Percentiles rank a stretch among this genome's conserved stretches.
phyloP scores from a whole-genome alignment of 192 early-diverging fungal species.

The Diversispora eburnea region DNA sequence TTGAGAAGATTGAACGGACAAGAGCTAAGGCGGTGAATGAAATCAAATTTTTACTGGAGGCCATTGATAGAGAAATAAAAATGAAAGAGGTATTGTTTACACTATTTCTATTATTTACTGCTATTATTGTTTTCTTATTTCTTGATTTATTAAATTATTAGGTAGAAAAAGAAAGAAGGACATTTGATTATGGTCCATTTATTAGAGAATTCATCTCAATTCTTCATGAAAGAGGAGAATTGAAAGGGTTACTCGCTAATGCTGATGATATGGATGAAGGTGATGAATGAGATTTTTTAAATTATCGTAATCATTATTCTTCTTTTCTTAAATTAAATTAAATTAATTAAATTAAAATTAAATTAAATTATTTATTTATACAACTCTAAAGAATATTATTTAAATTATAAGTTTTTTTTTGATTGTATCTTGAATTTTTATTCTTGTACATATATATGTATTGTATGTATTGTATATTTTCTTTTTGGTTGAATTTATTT shows the following conservation, averaged over 20 bases:
- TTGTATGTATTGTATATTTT: too few relatives aligned
- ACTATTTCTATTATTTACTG: neutral
- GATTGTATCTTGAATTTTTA: too few relatives aligned
- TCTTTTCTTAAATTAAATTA: too few relatives aligned
- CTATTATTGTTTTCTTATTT: neutral
- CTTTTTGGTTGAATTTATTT: too few relatives aligned
- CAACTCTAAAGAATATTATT: too few relatives aligned
- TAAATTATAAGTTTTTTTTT: too few relatives aligned
- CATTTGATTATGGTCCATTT: slow-evolving; percentile 24
- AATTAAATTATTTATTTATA: too few relatives aligned
- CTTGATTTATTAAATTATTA: neutral
- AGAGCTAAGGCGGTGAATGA: slow-evolving; percentile 7
- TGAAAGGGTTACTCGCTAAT: neutral
- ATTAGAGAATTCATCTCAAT: slow-evolving; percentile 23
- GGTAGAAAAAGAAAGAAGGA: slow-evolving; percentile 13
- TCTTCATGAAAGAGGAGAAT: slow-evolving; percentile 17
- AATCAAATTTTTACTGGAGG: neutral
- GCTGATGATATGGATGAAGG: neutral
- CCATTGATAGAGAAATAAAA: neutral
- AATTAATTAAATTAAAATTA: too few relatives aligned
- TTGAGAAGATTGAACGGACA: neutral
- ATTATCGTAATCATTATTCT: too few relatives aligned
- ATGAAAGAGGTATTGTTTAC: neutral
- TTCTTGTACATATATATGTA: too few relatives aligned
- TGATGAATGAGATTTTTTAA: neutral